Conservation (phyloP, 2,329 filamentous ascomycete species). For the Fusarium hostae region DNA sequence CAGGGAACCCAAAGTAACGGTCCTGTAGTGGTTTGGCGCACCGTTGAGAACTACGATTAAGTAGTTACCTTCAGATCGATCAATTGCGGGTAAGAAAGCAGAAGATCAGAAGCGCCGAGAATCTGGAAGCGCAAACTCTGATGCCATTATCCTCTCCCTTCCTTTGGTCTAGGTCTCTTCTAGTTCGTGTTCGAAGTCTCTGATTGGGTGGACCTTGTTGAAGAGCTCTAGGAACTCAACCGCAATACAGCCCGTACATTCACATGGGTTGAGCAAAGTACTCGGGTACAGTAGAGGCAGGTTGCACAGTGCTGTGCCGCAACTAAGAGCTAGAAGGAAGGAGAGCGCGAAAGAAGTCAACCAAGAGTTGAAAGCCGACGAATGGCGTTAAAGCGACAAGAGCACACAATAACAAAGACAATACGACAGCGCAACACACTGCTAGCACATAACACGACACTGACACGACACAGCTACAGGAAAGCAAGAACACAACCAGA, state of each 20-base stretch:
- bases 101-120: constrained; percentile 22
- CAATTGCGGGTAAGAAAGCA: constrained; percentile 9
- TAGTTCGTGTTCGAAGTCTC: constrained; percentile 11
- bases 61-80: constrained; percentile 7
- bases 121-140: constrained; percentile 40
- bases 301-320: constrained; percentile 42
- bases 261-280: constrained; percentile 22
- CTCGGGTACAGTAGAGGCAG: constrained; percentile 27
- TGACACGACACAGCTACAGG: constrained; percentile 36
- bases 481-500: constrained; percentile 32
- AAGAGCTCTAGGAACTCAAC: constrained; percentile 22
- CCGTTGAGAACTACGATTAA: constrained; percentile 29
- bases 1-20: constrained; percentile 34
- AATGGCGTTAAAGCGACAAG: constrained; percentile 33
- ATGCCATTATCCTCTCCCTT: constrained; percentile 19
- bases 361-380: constrained; percentile 22
- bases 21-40: constrained; percentile 32
- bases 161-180: constrained; percentile 17
- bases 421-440: constrained; percentile 41
- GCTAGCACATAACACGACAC: constrained; percentile 40
- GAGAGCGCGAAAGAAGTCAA: constrained; percentile 31
- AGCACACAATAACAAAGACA: constrained; percentile 41
- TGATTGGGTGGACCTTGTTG: constrained; percentile 23
- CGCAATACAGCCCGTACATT: background rate
- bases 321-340: constrained; percentile 36